phyloP scores from a whole-genome alignment of 768 basidiomycete species.

The Hysterangium stoloniferum region DNA sequence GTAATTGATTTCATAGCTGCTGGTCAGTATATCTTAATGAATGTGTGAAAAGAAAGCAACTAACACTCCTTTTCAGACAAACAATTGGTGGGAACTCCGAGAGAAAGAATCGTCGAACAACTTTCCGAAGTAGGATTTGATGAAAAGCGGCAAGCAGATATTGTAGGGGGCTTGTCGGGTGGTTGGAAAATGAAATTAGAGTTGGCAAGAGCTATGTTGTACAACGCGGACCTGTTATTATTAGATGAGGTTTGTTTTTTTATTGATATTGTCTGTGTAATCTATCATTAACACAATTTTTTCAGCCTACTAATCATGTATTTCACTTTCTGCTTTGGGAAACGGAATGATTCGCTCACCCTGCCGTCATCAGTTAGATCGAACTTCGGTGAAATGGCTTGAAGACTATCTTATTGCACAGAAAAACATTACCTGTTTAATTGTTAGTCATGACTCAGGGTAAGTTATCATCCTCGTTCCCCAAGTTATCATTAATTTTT shows the following conservation, averaged over 20 bases:
- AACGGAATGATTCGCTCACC: not conserved
- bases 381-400: slow-evolving; percentile 83
- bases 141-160: slow-evolving; percentile 72
- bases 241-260: slow-evolving; percentile 63
- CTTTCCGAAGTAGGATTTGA: slow-evolving; percentile 88
- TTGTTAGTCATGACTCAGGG: slow-evolving; percentile 96
- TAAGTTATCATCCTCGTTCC: slow-evolving; percentile 29
- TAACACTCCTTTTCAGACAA: slow-evolving; percentile 44
- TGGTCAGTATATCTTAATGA: slow-evolving; percentile 38
- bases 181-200: slow-evolving; percentile 99
- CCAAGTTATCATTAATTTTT: slow-evolving; percentile 9
- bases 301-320: slow-evolving; percentile 86
- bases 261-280: slow-evolving; percentile 5
- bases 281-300: slow-evolving; percentile 13
- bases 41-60: not conserved
- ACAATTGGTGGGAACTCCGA: slow-evolving; percentile 51
- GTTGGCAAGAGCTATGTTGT: slow-evolving; percentile 91
- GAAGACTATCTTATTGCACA: slow-evolving; percentile 81
- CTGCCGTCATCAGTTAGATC: slow-evolving; percentile 49
- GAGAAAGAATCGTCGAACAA: slow-evolving; percentile 68
- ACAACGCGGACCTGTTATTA: slow-evolving; percentile 80
- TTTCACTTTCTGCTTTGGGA: slow-evolving; percentile 25
- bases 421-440: slow-evolving; percentile 80
- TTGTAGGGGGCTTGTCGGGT: slow-evolving; percentile 86
- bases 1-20: slow-evolving; percentile 88